Evolutionary conservation across 2,329 filamentous ascomycete species (phyloP), one percentile per base, ranked within the genome.

Genomic region (Grosmannia huntii): DNA sequence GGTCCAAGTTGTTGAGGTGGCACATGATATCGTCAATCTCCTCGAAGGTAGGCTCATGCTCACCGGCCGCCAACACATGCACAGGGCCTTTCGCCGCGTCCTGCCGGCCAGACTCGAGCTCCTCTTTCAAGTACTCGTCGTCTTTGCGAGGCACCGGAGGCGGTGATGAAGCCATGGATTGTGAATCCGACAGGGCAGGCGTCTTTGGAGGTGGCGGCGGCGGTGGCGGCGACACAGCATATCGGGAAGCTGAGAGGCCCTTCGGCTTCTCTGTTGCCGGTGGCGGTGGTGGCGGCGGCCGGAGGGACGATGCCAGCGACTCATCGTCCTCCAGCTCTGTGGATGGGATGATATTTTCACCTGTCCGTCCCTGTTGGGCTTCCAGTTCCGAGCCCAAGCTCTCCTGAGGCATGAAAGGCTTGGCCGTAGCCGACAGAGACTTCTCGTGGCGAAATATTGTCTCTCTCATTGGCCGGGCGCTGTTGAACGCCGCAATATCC

Each of bases 1-100:
- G 87, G 63, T 90, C 83, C 53, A 78, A 82, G 60, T 85, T 80
- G 65, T 90, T 86, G 65, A 96, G 80, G 60, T 94, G 86, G 63
- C 86, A 83, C 90, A 97, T 96, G 56, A 96, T 84, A 51, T 87
- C 89, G 73, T 96, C 91, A 66, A 96, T 91, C 67, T 96, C 90
- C 64, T 92, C 86, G 65, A 89, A 89, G 0, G 85, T 81, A 7
- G 74, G 76, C 61, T 76, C 75, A 23, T 66, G 65, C 7, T 67
- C 66, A 4, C 64, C 62, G 25, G 66, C 62, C n/a, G 61, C 63
- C 12, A 28, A 58, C 25, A 63, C 66, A 56, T 60, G 56, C 21
- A 63, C 64, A n/a, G 62, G 21, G n/a, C n/a, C 48, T 10, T 21
- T 7, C 28, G 50, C 27, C 19, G 23, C 53, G 31, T 57, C 58